Evolutionary conservation across 768 basidiomycete genomes (phyloP), one percentile per base, ranked within the genome.

Genomic region (Kondoa malvinella): DNA sequence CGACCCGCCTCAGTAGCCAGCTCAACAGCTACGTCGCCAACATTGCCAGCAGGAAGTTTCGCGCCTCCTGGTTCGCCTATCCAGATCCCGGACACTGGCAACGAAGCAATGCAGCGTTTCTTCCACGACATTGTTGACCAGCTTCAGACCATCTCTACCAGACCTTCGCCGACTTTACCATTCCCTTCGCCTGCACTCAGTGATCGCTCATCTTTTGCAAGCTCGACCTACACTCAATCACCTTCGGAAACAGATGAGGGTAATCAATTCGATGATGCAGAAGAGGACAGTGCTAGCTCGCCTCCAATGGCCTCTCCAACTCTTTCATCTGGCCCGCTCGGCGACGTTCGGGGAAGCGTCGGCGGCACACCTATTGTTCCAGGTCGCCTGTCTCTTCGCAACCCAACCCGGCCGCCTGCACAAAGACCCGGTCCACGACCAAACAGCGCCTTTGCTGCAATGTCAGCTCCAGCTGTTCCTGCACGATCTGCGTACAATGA

Each of bases 91-190:
- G 82, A 86, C 67, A 78, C 87, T 31, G 81, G 86, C 72, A 86
- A 91, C 73, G 83, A 83, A 65, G 84, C 83, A 58, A 84, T 94
- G 73, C 88, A 90, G 71, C 78, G 83, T 59, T 92, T 92, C 79
- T 88, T 92, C 77, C 81, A 87, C 66, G 88, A 92, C 26, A 79
- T 81, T 56, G 78, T 82, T 17, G 79, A 80, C 29, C 80, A 80
- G 67, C 78, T 81, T 64, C 72, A 73, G 56, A 73, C 71, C n/a
- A 74, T 74, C 66, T 71, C 73, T 16, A 56, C 70, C 2, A 64
- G 72, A 29, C 67, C 73, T 2, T 34, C 62, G n/a, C 62, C 71
- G 15, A 63, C 58, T 31, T 66, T 66, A 17, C 29, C 66, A 12
- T 68, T 40, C 12, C 64, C 66, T 1, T 69, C 66, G 0, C 73